phyloP scores from a whole-genome alignment of 192 early-diverging fungal species.

The Spizellomyces sp. region DNA sequence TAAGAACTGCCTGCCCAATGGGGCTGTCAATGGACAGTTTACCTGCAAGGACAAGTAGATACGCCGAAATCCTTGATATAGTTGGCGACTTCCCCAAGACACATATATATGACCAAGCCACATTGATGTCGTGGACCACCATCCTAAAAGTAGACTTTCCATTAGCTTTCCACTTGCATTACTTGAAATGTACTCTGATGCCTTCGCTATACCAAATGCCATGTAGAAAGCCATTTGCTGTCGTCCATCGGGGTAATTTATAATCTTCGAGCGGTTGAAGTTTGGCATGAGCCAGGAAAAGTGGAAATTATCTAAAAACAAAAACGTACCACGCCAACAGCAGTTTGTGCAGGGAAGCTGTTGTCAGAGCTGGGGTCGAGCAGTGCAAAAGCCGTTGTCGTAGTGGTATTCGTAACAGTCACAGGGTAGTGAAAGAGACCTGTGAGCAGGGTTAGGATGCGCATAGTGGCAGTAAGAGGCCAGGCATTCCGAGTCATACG shows the following conservation, averaged over 20 bases:
- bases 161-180: too few relatives aligned
- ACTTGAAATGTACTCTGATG: too few relatives aligned
- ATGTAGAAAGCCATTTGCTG: conserved; percentile 54
- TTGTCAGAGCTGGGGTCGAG: conserved; percentile 19
- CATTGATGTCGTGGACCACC: conserved; percentile 39
- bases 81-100: conserved; percentile 46
- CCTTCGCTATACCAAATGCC: conserved; percentile 21
- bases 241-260: conserved; percentile 30
- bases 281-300: not conserved
- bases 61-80: conserved; percentile 50
- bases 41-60: conserved; percentile 48
- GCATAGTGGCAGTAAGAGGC: not conserved
- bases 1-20: too few relatives aligned
- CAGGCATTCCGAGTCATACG: not conserved
- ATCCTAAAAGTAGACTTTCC: conserved; percentile 9
- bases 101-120: conserved; percentile 45
- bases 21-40: not conserved
- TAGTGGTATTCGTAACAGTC: conserved; percentile 24
- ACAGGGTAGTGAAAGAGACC: conserved; percentile 27
- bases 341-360: conserved; percentile 28
- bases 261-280: conserved; percentile 21
- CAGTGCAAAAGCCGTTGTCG: conserved; percentile 10
- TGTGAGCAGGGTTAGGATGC: not conserved
- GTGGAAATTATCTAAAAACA: too few relatives aligned
- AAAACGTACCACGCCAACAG: conserved; percentile 28